Evolutionary conservation across 331 rosid genomes (phyloP).

Genomic region (Prunus yedoensis): DNA sequence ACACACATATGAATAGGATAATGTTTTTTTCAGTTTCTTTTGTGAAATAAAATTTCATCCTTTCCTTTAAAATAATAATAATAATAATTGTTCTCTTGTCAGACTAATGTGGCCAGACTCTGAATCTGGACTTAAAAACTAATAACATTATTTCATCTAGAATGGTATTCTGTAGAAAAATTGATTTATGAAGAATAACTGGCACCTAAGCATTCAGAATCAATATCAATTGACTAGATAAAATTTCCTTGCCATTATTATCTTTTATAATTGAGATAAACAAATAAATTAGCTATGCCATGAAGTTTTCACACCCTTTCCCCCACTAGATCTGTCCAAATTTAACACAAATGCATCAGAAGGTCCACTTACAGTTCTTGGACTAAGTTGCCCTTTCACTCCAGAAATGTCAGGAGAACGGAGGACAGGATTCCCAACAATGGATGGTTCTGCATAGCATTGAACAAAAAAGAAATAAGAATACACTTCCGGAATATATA

Average conservation of each 20-base stretch:
- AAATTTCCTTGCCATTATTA: background rate
- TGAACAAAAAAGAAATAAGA: constrained; percentile 32
- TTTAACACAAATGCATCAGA: constrained; percentile 16
- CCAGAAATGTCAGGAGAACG: constrained; percentile 56
- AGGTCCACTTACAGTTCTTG: constrained; percentile 66
- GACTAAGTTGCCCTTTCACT: constrained; percentile 53
- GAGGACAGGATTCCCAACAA: constrained; percentile 42
- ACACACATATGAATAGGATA: no score
- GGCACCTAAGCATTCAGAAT: constrained; percentile 10
- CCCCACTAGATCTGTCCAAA: constrained; percentile 23
- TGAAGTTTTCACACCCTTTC: background rate
- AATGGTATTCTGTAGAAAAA: no score
- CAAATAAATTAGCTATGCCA: background rate
- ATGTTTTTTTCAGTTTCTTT: no score
- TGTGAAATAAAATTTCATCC: no score
- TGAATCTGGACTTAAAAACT: no score
- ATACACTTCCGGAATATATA: constrained; percentile 9
- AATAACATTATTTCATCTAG: no score
- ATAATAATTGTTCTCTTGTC: no score
- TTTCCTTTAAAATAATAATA: no score
- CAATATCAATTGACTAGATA: background rate
- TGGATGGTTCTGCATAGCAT: constrained; percentile 57
- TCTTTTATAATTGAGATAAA: background rate
- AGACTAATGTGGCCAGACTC: no score
- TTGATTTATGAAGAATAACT: background rate